Percentiles rank a stretch among this genome's conserved stretches.
phyloP scores from a whole-genome alignment of 495 filamentous ascomycete species.

The Thozetella sp. region DNA sequence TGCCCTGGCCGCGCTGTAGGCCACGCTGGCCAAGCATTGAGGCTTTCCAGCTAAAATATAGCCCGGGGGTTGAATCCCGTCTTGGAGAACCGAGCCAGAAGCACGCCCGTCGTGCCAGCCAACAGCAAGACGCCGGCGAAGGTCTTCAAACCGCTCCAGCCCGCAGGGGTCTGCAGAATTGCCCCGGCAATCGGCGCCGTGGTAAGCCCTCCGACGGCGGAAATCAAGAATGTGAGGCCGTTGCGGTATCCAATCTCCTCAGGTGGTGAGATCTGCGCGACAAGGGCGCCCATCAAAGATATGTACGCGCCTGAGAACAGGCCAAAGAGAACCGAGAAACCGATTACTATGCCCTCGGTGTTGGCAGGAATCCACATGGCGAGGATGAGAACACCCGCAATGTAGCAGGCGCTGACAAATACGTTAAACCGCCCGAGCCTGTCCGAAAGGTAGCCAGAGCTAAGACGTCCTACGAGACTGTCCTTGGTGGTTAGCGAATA shows the following conservation, averaged over 20 bases:
- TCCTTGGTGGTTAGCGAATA: too few species aligned
- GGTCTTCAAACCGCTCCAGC: constrained; percentile 12
- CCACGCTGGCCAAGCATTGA: too few species aligned
- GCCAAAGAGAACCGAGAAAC: constrained; percentile 63
- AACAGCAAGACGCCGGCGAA: constrained; percentile 14
- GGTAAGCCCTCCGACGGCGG: constrained; percentile 24
- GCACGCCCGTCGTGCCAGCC: constrained; percentile 14
- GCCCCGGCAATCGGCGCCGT: constrained; percentile 14
- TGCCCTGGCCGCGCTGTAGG: too few species aligned
- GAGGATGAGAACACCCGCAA: constrained; percentile 58
- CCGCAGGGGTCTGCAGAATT: constrained; percentile 21
- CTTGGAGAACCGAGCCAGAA: constrained; percentile 7
- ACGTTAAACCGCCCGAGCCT: constrained; percentile 65
- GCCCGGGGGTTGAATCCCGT: constrained; percentile 10
- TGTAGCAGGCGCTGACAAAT: constrained; percentile 47
- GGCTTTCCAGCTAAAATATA: too few species aligned
- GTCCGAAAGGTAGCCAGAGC: constrained; percentile 63
- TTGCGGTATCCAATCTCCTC: constrained; percentile 18
- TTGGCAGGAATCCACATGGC: constrained; percentile 61
- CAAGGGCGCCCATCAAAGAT: constrained; percentile 17
- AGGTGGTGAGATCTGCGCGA: constrained; percentile 19
- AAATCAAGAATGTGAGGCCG: constrained; percentile 17
- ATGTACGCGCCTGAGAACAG: constrained; percentile 40
- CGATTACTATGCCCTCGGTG: constrained; percentile 53
- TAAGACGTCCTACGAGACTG: constrained; percentile 53